Evolutionary conservation across 306 rosid species (phyloP), one percentile per base, ranked within the genome.

Genomic region (Quercus engelmannii): DNA sequence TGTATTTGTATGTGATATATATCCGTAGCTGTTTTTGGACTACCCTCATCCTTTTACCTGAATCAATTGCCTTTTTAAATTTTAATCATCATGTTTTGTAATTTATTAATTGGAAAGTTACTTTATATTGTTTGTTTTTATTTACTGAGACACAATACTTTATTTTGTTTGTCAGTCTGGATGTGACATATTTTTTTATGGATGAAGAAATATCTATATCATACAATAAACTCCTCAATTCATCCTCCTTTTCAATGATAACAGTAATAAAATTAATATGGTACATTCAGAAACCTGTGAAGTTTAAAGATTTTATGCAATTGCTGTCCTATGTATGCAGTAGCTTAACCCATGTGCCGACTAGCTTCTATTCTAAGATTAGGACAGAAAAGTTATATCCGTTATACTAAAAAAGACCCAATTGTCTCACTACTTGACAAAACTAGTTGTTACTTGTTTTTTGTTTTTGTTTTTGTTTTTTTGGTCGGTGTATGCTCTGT

Each of bases 391-490:
- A 75, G 54, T 69, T 74, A 35, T 86, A 73, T 77, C 86, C 85
- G 88, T 88, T 90, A 62, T 9, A 63, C 38, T 71, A 55, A 31
- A 52, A 76, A 75, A 63, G 82, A 72, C 79, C 79, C 55, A 38
- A 41, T 70, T 77, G 71, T 78, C 69, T 74, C 73, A 63, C 55
- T 78, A 59, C 15, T 13, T 63, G 85, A 84, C 87, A 76, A 75
- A 73, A 69, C 43, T 72, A 31, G 54, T 10, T 49, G 54, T 12
- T 49, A 12, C 54, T 12, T 11, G 14, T 11, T 49, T 49, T 49
- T 38, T 38, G 38, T 33, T 33, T 5, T 46, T 10, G 12, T 10
- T 46, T 46, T 46, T 46, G 38, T 38, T 38, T 65, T 38, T 52
- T 77, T 55, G 57, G 63, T 55, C 69, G 17, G 52, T 74, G 35